A percentile compares a stretch with the other conserved stretches of the same genome.
These are phyloP conservation scores for Apostasia shenzhenica DNA, from an alignment of 106 monocot species.

Conservation along the genomic window DNA sequence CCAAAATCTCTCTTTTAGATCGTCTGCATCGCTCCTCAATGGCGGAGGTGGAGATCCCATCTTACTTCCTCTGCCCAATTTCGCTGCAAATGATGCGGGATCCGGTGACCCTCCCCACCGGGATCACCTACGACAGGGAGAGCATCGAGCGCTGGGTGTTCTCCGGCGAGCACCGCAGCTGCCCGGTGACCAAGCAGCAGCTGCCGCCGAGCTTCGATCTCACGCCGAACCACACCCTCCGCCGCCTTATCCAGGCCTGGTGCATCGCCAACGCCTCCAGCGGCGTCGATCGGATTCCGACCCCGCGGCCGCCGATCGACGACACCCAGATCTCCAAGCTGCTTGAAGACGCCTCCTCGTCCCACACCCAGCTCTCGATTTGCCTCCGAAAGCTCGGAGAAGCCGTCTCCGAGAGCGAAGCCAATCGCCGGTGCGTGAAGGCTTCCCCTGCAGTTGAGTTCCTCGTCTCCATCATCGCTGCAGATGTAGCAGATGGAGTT, in stretches of 20 bases:
- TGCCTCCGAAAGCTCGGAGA: constrained; percentile 27
- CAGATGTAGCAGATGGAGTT: background rate
- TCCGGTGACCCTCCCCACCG: constrained; percentile 37
- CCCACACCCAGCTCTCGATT: background rate
- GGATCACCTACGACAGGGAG: constrained; percentile 41
- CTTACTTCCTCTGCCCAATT: constrained; percentile 40
- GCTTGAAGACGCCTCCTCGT: background rate
- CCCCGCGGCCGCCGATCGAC: constrained; percentile 12
- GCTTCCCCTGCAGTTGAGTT: constrained; percentile 22
- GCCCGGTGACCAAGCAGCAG: constrained; percentile 31
- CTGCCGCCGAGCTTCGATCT: constrained; percentile 10
- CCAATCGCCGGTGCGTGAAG: constrained; percentile 29
- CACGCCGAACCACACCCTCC: constrained; percentile 24
- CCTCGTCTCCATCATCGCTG: constrained; percentile 30
- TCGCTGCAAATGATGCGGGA: constrained; percentile 45
- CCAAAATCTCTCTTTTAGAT: no score
- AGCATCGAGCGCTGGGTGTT: constrained; percentile 39
- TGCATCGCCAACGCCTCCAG: background rate
- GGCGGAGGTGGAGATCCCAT: constrained; percentile 25
- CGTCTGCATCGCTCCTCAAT: background rate
- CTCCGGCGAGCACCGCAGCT: constrained; percentile 5
- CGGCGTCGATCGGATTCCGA: constrained; percentile 3
- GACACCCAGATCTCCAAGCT: background rate
- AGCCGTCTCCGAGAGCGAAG: constrained; percentile 36
- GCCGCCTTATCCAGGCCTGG: constrained; percentile 36